Percentiles rank a stretch among this genome's conserved stretches.
Evolutionary conservation across 345 rosid species (phyloP).

Genomic region (Gossypium mustelinum): DNA sequence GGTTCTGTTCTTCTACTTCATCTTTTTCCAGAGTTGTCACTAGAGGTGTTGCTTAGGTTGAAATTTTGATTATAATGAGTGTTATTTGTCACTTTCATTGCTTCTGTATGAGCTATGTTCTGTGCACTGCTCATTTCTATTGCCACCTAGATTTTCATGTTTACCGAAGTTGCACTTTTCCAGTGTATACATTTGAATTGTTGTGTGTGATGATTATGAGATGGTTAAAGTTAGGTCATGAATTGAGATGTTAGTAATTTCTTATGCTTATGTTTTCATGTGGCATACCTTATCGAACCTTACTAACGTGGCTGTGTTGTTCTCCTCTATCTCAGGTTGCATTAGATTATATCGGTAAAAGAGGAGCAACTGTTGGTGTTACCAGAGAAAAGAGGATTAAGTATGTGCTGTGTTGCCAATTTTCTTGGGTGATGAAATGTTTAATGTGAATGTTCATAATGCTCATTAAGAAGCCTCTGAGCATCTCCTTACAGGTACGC

Average conservation of each 20-base stretch:
- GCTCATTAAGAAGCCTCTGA: slow-evolving; percentile 23
- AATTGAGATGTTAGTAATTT: neutral
- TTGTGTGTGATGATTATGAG: neutral
- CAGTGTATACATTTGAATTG: neutral
- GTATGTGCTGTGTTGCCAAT: slow-evolving; percentile 44
- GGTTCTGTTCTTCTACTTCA: slow-evolving; percentile 32
- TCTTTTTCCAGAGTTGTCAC: neutral
- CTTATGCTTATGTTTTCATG: neutral
- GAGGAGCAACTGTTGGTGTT: slow-evolving; percentile 97
- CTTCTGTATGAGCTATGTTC: neutral
- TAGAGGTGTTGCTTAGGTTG: neutral
- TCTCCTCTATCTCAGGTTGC: slow-evolving; percentile 64
- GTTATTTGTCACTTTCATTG: slow-evolving; percentile 1
- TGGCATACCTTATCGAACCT: slow-evolving; percentile 6
- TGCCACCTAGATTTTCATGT: neutral
- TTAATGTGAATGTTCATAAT: slow-evolving; percentile 20
- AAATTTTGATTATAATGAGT: slow-evolving; percentile 5
- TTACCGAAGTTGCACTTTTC: neutral
- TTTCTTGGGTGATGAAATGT: slow-evolving; percentile 17
- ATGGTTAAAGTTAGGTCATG: neutral
- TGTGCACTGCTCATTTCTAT: neutral
- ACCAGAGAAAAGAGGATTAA: slow-evolving; percentile 91
- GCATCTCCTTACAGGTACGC: slow-evolving; percentile 65
- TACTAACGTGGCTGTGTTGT: neutral
- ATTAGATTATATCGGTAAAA: slow-evolving; percentile 90